Evolutionary conservation across 106 monocot genomes (phyloP).

Genomic region (Posidonia australis): DNA sequence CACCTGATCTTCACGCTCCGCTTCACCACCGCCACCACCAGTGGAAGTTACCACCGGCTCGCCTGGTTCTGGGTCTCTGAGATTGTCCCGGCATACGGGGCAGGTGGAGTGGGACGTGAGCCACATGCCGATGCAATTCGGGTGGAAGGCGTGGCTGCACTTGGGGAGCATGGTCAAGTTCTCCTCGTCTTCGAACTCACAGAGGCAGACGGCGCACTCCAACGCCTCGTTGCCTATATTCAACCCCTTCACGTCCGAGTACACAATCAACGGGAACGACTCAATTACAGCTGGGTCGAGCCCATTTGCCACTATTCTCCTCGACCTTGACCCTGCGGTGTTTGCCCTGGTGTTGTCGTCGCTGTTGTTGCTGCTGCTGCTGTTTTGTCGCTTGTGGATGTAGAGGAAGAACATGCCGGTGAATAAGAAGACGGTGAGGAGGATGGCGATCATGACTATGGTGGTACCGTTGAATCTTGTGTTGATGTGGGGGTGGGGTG

Average conservation of each 20-base stretch:
- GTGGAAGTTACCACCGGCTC: too few species aligned
- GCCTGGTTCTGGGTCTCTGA: constrained; percentile 6
- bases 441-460: constrained; percentile 59
- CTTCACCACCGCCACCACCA: neutral
- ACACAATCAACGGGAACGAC: constrained; percentile 60
- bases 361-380: neutral
- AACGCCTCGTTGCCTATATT: constrained; percentile 61
- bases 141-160: constrained; percentile 88
- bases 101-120: constrained; percentile 76
- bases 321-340: neutral
- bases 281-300: constrained; percentile 50
- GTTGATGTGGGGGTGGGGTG: neutral
- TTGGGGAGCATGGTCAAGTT: constrained; percentile 64
- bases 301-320: constrained; percentile 13
- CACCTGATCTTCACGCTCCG: neutral
- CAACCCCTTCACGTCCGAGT: constrained; percentile 73
- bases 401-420: constrained; percentile 78
- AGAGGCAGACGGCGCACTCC: constrained; percentile 89
- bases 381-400: constrained; percentile 38
- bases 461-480: constrained; percentile 53
- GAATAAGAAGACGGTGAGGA: constrained; percentile 76
- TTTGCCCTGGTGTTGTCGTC: neutral
- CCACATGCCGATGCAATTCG: constrained; percentile 93
- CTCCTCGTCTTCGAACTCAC: constrained; percentile 91
- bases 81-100: constrained; percentile 81